These are phyloP conservation scores for Lentinus polychrous DNA, from an alignment of 1,284 basidiomycete genomes.

Conservation along the genomic window DNA sequence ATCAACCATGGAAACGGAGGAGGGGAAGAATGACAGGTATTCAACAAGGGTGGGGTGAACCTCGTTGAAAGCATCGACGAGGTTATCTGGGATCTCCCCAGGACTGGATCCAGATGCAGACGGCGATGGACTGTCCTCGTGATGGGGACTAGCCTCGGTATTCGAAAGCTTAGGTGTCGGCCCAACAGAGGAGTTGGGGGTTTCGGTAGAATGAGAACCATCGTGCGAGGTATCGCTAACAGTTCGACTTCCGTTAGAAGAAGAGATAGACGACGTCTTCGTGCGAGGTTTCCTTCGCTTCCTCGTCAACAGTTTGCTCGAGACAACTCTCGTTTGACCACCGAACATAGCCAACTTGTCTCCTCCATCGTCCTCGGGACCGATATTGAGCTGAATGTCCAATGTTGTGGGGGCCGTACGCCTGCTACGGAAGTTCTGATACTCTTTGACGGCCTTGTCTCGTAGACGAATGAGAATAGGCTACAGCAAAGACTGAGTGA, in stretches of 20 bases:
- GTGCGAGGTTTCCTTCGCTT: constrained; percentile 13
- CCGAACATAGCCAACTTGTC: constrained; percentile 65
- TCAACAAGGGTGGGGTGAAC: constrained; percentile 53
- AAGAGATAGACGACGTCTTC: constrained; percentile 9
- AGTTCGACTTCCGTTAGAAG: neutral
- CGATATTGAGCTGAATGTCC: constrained; percentile 22
- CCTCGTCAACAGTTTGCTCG: constrained; percentile 33
- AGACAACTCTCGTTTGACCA: constrained; percentile 31
- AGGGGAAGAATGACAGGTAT: constrained; percentile 34
- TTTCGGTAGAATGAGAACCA: neutral
- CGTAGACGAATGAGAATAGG: constrained; percentile 22
- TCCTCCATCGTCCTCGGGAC: constrained; percentile 28
- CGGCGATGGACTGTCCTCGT: constrained; percentile 6
- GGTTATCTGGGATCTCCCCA: constrained; percentile 14
- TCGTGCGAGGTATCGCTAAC: neutral
- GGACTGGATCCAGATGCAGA: constrained; percentile 17
- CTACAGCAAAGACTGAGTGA: constrained; percentile 10
- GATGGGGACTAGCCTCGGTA: neutral
- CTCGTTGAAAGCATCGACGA: constrained; percentile 31
- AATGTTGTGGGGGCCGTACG: constrained; percentile 19
- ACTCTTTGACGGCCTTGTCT: constrained; percentile 20
- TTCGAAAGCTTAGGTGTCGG: neutral
- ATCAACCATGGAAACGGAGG: constrained; percentile 22
- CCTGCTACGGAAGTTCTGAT: constrained; percentile 22
- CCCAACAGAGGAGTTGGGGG: neutral